phyloP scores from a whole-genome alignment of 805 yeast species.

The Candida rishiriensis region DNA sequence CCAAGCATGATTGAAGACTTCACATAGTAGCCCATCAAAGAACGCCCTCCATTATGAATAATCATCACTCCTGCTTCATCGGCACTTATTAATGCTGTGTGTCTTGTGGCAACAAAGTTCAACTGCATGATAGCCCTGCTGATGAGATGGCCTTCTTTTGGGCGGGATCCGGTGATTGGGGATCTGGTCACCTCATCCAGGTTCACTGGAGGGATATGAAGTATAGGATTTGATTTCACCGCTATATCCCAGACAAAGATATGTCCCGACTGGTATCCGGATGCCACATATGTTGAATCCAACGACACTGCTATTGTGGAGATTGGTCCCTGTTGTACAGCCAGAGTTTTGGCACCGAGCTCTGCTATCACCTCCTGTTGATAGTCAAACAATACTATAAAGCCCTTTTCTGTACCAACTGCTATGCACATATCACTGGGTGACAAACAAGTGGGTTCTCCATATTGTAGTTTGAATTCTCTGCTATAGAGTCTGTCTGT shows the following conservation, averaged over 20 bases:
- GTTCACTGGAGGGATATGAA: conserved; percentile 28
- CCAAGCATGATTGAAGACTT: conserved; percentile 52
- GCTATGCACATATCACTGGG: conserved; percentile 43
- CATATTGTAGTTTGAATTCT: conserved; percentile 31
- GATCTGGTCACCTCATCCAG: conserved; percentile 14
- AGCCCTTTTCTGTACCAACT: conserved; percentile 70
- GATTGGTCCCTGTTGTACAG: conserved; percentile 41
- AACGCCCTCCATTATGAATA: conserved; percentile 59
- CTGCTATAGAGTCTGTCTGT: conserved; percentile 16
- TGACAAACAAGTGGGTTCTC: conserved; percentile 45
- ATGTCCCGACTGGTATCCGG: conserved; percentile 63
- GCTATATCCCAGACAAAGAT: conserved; percentile 65
- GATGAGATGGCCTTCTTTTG: conserved; percentile 30
- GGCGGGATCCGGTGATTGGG: conserved; percentile 9
- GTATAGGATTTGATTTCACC: conserved; percentile 25
- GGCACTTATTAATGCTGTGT: conserved; percentile 50
- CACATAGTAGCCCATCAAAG: conserved; percentile 47
- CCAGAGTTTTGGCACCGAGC: conserved; percentile 29
- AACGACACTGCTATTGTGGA: conserved; percentile 54
- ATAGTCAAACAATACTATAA: conserved; percentile 61
- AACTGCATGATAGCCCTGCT: conserved; percentile 40
- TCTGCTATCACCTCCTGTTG: conserved; percentile 52
- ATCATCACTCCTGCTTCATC: conserved; percentile 56
- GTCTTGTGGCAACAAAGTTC: conserved; percentile 45
- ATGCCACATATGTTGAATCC: conserved; percentile 67